phyloP scores from a whole-genome alignment of 768 basidiomycete genomes.

The Exidia glandulosa region DNA sequence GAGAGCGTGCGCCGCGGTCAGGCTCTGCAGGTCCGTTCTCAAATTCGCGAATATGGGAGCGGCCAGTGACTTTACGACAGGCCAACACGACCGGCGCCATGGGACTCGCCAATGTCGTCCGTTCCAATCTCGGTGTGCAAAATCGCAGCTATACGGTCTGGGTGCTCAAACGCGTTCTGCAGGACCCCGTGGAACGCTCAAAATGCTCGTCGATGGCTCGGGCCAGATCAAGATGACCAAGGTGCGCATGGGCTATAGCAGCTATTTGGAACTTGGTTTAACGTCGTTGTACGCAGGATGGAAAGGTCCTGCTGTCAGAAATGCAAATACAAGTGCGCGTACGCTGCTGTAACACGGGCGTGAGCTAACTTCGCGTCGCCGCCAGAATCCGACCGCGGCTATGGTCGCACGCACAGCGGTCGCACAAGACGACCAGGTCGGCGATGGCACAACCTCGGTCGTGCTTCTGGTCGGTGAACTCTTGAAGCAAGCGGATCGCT shows the following conservation, averaged over 20 bases:
- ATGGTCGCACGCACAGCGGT: conserved; percentile 99
- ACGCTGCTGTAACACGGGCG: not conserved
- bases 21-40: conserved; percentile 68
- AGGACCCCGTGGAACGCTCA: conserved; percentile 95
- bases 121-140: conserved; percentile 80
- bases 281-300: conserved; percentile 39
- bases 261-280: not conserved
- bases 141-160: conserved; percentile 5
- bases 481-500: conserved; percentile 95
- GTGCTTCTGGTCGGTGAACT: conserved; percentile 92
- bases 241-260: conserved; percentile 16
- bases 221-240: conserved; percentile 99
- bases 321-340: conserved; percentile 78
- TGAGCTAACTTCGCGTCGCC: conserved; percentile 8
- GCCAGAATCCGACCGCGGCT: conserved; percentile 83
- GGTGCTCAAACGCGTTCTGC: conserved; percentile 4
- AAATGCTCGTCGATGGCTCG: conserved; percentile 98
- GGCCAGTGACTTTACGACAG: conserved; percentile 27
- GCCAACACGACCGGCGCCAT: conserved; percentile 91
- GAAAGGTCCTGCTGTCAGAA: conserved; percentile 94
- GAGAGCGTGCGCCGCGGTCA: conserved; percentile 86
- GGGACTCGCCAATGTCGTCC: conserved; percentile 94
- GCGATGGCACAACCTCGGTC: conserved; percentile 96
- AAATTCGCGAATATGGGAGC: no score
- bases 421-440: conserved; percentile 98